A percentile compares a stretch with the other conserved stretches of the same genome.
These are phyloP conservation scores for Urtica urens DNA, from an alignment of 306 rosid genomes.

Conservation along the genomic window DNA sequence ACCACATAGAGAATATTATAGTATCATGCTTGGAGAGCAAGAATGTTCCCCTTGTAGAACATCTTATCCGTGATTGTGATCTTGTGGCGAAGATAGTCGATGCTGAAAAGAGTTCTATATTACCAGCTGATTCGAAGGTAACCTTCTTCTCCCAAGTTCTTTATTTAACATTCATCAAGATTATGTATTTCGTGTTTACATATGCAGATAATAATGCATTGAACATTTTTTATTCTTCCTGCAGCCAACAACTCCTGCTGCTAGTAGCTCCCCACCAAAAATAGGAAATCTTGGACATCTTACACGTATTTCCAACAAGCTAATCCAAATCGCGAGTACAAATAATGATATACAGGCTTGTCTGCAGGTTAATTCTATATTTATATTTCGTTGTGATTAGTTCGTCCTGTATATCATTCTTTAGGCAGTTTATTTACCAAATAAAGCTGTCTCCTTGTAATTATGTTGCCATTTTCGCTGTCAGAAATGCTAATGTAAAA, in stretches of 20 bases:
- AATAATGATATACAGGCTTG: conserved; percentile 50
- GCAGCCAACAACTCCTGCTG: conserved; percentile 81
- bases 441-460: too few relatives aligned
- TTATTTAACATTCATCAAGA: conserved; percentile 5
- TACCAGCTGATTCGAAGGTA: conserved; percentile 63
- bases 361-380: conserved; percentile 45
- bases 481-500: too few relatives aligned
- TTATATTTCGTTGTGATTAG: not conserved
- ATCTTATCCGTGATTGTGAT: conserved; percentile 66
- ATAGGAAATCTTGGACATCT: conserved; percentile 88
- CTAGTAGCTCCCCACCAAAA: conserved; percentile 62
- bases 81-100: conserved; percentile 64
- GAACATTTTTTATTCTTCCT: conserved; percentile 15
- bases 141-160: not conserved
- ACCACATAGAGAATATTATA: conserved; percentile 71
- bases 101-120: conserved; percentile 53
- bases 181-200: not conserved
- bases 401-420: too few relatives aligned
- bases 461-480: not conserved
- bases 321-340: conserved; percentile 60
- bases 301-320: conserved; percentile 86
- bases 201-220: not conserved
- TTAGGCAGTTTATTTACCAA: too few relatives aligned
- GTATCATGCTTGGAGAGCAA: conserved; percentile 83
- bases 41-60: conserved; percentile 60